Percentiles rank a stretch among this genome's conserved stretches.
These are phyloP conservation scores for Pseudogymnoascus sp. DNA, from an alignment of 2,329 filamentous ascomycete genomes.

Conservation along the genomic window DNA sequence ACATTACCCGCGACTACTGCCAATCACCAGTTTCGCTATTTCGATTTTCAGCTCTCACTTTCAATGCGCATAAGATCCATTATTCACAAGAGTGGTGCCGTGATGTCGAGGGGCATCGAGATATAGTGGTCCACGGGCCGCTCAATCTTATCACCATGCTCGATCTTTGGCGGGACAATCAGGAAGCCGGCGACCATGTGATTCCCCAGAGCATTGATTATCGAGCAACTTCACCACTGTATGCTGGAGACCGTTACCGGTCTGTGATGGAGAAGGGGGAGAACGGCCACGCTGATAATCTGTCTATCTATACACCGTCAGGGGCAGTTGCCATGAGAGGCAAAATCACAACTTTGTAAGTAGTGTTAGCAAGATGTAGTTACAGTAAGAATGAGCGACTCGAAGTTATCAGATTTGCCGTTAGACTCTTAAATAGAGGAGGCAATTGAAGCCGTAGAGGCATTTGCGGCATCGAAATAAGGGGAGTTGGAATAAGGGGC, in stretches of 20 bases:
- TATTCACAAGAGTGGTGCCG: conserved; percentile 52
- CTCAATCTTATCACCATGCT: conserved; percentile 67
- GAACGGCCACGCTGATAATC: conserved; percentile 11
- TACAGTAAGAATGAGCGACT: neutral
- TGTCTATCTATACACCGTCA: neutral
- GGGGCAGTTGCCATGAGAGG: neutral
- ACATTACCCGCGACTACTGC: conserved; percentile 27
- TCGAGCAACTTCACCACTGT: conserved; percentile 41
- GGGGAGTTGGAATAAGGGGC: neutral
- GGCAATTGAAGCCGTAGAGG: neutral
- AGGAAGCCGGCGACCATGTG: neutral
- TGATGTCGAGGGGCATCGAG: conserved; percentile 50
- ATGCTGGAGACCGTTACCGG: conserved; percentile 40
- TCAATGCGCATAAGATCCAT: conserved; percentile 82
- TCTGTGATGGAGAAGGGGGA: conserved; percentile 34
- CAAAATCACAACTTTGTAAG: neutral
- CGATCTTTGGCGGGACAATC: conserved; percentile 53
- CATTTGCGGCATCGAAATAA: neutral
- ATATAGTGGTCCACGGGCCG: conserved; percentile 72
- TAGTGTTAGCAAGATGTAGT: neutral
- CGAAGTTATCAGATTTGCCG: too few relatives aligned
- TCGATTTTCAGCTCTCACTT: conserved; percentile 75
- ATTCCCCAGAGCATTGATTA: conserved; percentile 34
- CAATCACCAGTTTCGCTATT: conserved; percentile 44
- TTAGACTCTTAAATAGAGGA: too few relatives aligned